Conservation (phyloP, 192 early-diverging fungal species). For the Coemansia sp. region DNA sequence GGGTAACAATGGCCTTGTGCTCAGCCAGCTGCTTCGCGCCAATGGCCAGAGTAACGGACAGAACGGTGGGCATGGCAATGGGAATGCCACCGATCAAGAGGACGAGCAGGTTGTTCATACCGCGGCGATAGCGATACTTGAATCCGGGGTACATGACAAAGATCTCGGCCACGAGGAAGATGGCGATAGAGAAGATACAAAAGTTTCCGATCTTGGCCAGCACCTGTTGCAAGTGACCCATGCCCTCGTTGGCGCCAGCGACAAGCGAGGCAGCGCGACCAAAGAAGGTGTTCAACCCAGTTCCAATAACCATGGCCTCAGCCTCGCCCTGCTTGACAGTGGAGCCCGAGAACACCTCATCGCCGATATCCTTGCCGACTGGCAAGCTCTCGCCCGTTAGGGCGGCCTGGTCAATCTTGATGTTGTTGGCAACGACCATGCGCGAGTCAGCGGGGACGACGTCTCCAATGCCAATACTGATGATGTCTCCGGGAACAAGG, state of each 20-base stretch:
- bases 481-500: slow-evolving; percentile 89
- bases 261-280: slow-evolving; percentile 79
- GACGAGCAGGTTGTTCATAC: slow-evolving; percentile 77
- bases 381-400: slow-evolving; percentile 76
- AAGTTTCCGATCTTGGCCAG: slow-evolving; percentile 77
- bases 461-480: slow-evolving; percentile 83
- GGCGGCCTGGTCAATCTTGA: slow-evolving; percentile 71
- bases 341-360: slow-evolving; percentile 75
- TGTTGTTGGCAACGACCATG: slow-evolving; percentile 65
- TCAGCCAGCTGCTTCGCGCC: slow-evolving; percentile 79
- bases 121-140: slow-evolving; percentile 67
- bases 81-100: slow-evolving; percentile 79
- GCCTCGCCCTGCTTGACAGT: slow-evolving; percentile 80
- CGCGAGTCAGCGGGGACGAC: slow-evolving; percentile 86
- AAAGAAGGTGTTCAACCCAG: slow-evolving; percentile 80
- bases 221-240: slow-evolving; percentile 72
- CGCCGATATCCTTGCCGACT: slow-evolving; percentile 64
- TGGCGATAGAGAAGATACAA: slow-evolving; percentile 68
- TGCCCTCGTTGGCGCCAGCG: slow-evolving; percentile 67
- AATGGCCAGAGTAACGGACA: slow-evolving; percentile 76
- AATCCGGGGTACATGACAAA: slow-evolving; percentile 71
- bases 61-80: slow-evolving; percentile 79
- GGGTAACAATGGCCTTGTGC: slow-evolving; percentile 79
- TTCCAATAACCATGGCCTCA: slow-evolving; percentile 75
- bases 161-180: slow-evolving; percentile 69